These are phyloP conservation scores for Scheffersomyces quercinus DNA, from an alignment of 1,139 yeast genomes.

Conservation along the genomic window DNA sequence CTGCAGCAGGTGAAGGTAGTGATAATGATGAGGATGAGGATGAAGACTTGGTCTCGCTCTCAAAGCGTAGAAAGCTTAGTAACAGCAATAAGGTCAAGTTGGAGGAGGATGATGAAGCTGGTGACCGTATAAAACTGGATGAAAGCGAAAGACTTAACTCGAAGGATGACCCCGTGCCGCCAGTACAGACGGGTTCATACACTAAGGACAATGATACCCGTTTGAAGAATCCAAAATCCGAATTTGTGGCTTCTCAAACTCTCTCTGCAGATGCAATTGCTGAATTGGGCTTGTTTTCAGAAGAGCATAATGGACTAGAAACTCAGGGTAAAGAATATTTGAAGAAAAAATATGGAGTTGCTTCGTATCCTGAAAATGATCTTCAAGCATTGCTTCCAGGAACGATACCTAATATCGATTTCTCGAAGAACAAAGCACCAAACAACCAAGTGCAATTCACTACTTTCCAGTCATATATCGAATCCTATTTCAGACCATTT, in stretches of 20 bases:
- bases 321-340: slow-evolving; percentile 70
- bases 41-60: slow-evolving; percentile 4
- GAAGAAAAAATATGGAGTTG: slow-evolving; percentile 81
- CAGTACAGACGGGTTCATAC: slow-evolving; percentile 46
- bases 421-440: slow-evolving; percentile 77
- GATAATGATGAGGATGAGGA: slow-evolving; percentile 13
- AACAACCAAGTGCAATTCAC: slow-evolving; percentile 89
- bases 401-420: slow-evolving; percentile 80
- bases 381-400: slow-evolving; percentile 82
- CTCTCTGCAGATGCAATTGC: slow-evolving; percentile 66
- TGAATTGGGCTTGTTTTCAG: slow-evolving; percentile 67
- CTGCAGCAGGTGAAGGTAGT: slow-evolving; percentile 7
- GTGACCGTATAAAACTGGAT: slow-evolving; percentile 7
- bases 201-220: slow-evolving; percentile 58
- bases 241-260: slow-evolving; percentile 72
- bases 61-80: slow-evolving; percentile 5
- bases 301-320: slow-evolving; percentile 53
- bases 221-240: slow-evolving; percentile 73
- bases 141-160: slow-evolving; percentile 15
- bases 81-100: slow-evolving; percentile 1
- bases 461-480: slow-evolving; percentile 83
- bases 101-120: slow-evolving; percentile 6
- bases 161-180: slow-evolving; percentile 40
- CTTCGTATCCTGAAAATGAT: slow-evolving; percentile 82
- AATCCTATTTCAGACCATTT: slow-evolving; percentile 77